Base-by-base conservation (phyloP, 202 grass and related monocot species). In the Setaria viridis region DNA sequence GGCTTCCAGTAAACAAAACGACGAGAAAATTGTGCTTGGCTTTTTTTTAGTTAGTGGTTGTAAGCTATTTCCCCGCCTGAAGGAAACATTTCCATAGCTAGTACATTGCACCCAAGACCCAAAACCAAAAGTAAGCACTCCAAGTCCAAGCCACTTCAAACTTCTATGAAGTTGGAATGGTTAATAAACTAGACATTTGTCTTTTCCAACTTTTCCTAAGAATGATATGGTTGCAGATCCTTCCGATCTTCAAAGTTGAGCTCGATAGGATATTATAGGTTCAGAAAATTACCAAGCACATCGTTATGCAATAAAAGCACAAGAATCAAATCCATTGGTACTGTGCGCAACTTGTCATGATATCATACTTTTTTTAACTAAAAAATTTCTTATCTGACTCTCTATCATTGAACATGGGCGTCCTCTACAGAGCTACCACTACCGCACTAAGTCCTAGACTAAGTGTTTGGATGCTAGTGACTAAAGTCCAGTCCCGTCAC, bases 41-140 rank as follows among this genome's bases (percentile, higher is more conserved):
- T 6, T 41, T 41, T 41, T 41, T 59, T 46, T 9, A 33, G 32
- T 25, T n/a, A 60, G 50, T 32, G 2, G 34, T 82, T 67, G 15
- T 74, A 33, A 34, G 10, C 56, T 79, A 66, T 49, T n/a, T 39
- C n/a, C 6, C 1, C 10, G 6, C 30, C 19, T 67, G 9, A 66
- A 80, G 11, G 11, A 67, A 67, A 67, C 62, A 80, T 39, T 67
- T 21, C 34, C 77, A 51, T 50, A 66, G 10, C 7, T 11, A 63
- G 56, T 29, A 5, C 19, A 41, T 68, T 80, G 21, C 41, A 35
- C 30, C 3, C 30, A 72, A 72, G 19, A 8, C 20, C 20, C n/a
- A 48, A 21, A 63, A 50, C 8, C n/a, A 35, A 35, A 62, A 37
- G 5, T 53, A 49, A 29, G 48, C 16, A 56, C 17, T 59, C 19